These are phyloP conservation scores for Epichloe festucae DNA, from an alignment of 2,329 filamentous ascomycete genomes.

Conservation along the genomic window DNA sequence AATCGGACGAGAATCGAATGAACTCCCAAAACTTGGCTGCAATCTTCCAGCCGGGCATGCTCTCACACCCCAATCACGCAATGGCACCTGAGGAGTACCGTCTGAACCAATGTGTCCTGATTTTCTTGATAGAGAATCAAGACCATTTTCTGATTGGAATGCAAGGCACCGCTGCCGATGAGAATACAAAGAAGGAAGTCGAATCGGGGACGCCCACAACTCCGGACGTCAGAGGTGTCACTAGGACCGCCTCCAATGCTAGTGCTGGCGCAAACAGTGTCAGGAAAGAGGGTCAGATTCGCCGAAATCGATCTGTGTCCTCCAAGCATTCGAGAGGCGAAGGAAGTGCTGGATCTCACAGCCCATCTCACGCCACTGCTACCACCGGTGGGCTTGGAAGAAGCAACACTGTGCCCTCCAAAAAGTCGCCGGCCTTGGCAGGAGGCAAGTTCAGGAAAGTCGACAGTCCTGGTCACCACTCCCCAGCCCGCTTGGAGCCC, in stretches of 20 bases:
- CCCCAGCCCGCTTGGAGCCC: conserved; percentile 24
- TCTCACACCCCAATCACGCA: conserved; percentile 86
- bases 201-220: conserved; percentile 52
- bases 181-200: conserved; percentile 52
- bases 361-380: conserved; percentile 40
- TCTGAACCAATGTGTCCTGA: conserved; percentile 89
- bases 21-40: conserved; percentile 86
- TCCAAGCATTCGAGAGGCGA: conserved; percentile 76
- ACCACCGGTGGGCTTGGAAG: conserved; percentile 43
- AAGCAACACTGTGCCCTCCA: conserved; percentile 90
- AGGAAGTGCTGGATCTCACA: conserved; percentile 56
- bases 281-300: conserved; percentile 63
- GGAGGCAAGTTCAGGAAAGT: conserved; percentile 49
- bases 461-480: conserved; percentile 18
- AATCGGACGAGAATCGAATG: conserved; percentile 95
- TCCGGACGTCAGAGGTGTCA: conserved; percentile 33
- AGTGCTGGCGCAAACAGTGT: conserved; percentile 83
- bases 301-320: conserved; percentile 83
- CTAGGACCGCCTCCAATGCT: conserved; percentile 67
- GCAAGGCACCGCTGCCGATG: conserved; percentile 96
- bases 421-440: conserved; percentile 63
- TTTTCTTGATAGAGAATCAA: conserved; percentile 96
- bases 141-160: conserved; percentile 97
- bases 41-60: conserved; percentile 93
- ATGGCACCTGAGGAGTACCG: conserved; percentile 94